phyloP scores from a whole-genome alignment of 2,329 filamentous ascomycete species.

The Zymoseptoria tritici region DNA sequence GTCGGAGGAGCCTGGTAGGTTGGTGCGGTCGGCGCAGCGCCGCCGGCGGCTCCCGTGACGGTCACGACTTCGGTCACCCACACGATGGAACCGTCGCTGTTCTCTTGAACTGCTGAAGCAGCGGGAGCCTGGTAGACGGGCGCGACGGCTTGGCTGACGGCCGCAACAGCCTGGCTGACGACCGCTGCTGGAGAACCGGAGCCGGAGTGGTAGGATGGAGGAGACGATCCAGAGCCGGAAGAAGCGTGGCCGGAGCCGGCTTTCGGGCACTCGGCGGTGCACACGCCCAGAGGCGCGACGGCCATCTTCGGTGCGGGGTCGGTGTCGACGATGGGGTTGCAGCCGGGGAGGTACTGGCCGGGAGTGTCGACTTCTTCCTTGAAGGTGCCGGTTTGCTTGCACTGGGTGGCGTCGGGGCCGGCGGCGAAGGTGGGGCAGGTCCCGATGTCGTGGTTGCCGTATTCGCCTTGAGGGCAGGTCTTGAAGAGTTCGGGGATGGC shows the following conservation, averaged over 20 bases:
- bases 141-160: neutral
- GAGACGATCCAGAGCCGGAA: neutral
- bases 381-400: slow-evolving; percentile 39
- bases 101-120: too few relatives aligned
- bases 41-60: neutral
- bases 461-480: slow-evolving; percentile 53
- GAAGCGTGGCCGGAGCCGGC: neutral
- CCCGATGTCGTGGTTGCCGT: slow-evolving; percentile 57
- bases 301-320: slow-evolving; percentile 26
- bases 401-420: slow-evolving; percentile 30
- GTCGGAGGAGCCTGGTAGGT: neutral
- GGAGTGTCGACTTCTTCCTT: slow-evolving; percentile 39
- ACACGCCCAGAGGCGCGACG: slow-evolving; percentile 15
- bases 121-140: neutral
- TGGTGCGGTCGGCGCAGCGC: neutral
- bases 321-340: slow-evolving; percentile 45
- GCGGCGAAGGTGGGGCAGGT: slow-evolving; percentile 42
- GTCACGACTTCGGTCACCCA: slow-evolving; percentile 1
- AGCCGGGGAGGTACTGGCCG: slow-evolving; percentile 48
- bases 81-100: neutral
- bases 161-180: neutral
- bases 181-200: neutral
- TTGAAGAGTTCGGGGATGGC: slow-evolving; percentile 61
- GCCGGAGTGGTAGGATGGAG: neutral
- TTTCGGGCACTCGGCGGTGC: slow-evolving; percentile 10